Evolutionary conservation across 2,329 filamentous ascomycete species (phyloP).

Genomic region (Zymoseptoria tritici): DNA sequence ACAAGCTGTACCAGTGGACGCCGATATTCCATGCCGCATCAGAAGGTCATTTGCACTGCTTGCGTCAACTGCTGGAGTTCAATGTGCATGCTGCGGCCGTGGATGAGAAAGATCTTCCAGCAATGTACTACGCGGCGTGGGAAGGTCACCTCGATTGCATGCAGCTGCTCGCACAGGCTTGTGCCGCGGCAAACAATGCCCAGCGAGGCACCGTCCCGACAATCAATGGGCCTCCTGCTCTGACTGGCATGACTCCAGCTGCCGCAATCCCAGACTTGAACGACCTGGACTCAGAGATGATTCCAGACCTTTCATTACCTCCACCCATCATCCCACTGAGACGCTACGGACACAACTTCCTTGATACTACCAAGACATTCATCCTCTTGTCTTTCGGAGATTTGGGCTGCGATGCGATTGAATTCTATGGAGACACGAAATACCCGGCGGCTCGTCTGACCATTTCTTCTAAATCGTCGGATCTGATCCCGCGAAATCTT

Average conservation of each 20-base stretch:
- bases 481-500: slow-evolving; percentile 92
- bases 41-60: slow-evolving; percentile 85
- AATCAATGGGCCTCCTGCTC: slow-evolving; percentile 33
- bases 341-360: slow-evolving; percentile 94
- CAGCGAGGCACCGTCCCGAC: slow-evolving; percentile 1
- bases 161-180: slow-evolving; percentile 64
- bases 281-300: slow-evolving; percentile 65
- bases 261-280: slow-evolving; percentile 5
- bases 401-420: slow-evolving; percentile 62
- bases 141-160: slow-evolving; percentile 94
- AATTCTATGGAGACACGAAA: slow-evolving; percentile 96
- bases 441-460: slow-evolving; percentile 92
- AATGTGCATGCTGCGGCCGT: slow-evolving; percentile 70
- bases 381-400: slow-evolving; percentile 87
- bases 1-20: slow-evolving; percentile 97
- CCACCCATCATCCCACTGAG: slow-evolving; percentile 92
- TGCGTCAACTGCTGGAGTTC: slow-evolving; percentile 71
- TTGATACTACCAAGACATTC: slow-evolving; percentile 87
- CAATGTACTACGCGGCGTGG: slow-evolving; percentile 98
- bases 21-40: slow-evolving; percentile 93
- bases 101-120: slow-evolving; percentile 87
- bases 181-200: slow-evolving; percentile 20
- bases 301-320: slow-evolving; percentile 83
- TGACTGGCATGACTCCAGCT: slow-evolving; percentile 33
- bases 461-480: slow-evolving; percentile 91